Percentiles rank a stretch among this genome's conserved stretches.
Evolutionary conservation across 78 protist species (phyloP).

Genomic region (Diacronema lutheri): DNA sequence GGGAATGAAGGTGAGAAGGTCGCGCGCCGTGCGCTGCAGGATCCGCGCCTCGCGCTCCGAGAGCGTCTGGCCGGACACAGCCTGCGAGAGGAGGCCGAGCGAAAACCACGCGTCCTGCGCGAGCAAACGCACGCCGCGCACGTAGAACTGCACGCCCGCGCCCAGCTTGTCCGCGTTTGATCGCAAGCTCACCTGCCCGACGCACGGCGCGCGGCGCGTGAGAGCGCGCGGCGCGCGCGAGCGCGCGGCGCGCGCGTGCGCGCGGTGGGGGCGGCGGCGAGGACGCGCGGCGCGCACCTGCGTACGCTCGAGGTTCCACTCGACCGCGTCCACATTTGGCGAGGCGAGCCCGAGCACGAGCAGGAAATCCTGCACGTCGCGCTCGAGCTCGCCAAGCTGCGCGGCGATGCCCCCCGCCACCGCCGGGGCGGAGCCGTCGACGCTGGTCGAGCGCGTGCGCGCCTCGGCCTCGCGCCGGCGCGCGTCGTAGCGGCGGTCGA

Average conservation of each 20-base stretch:
- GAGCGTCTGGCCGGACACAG: background rate
- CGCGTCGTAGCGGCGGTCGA: too few relatives aligned
- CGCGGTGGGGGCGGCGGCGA: too few relatives aligned
- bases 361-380: background rate
- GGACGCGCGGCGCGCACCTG: too few relatives aligned
- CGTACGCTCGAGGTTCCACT: background rate
- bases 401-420: too few relatives aligned
- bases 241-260: too few relatives aligned
- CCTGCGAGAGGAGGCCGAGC: background rate
- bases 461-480: too few relatives aligned
- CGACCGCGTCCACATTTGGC: background rate
- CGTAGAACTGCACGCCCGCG: background rate
- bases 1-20: slow-evolving; percentile 27
- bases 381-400: background rate
- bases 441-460: too few relatives aligned
- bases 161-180: too few relatives aligned
- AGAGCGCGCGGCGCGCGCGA: too few relatives aligned
- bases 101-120: background rate
- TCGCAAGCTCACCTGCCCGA: background rate
- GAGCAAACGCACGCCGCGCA: background rate
- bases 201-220: too few relatives aligned
- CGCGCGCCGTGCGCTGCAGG: slow-evolving; percentile 26
- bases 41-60: background rate
- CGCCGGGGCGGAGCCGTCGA: too few relatives aligned
- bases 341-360: background rate